Base-by-base conservation (phyloP, 352 stramenopile species). In the Blastocystis sp. region DNA sequence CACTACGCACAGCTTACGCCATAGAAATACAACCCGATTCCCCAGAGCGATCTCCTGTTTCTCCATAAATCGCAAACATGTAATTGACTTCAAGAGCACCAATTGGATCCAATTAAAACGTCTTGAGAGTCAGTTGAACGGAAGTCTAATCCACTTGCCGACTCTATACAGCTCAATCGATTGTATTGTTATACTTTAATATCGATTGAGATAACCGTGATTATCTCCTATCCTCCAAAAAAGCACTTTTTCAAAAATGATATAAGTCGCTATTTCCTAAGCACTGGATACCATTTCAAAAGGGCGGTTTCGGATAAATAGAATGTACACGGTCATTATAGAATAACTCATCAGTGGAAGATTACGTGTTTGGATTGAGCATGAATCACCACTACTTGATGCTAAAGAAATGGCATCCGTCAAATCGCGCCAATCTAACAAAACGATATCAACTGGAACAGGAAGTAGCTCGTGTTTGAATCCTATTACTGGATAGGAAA, bases 381-480 rank as follows among this genome's bases (percentile, higher is more conserved):
- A 63, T 81, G 16, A 81, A 81, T 65, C 70, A 81, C 43, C 70
- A 81, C 45, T 81, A 81, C 70, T 63, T 81, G 70, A 81, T 81
- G 70, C 70, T 81, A 43, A 81, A 81, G n/a, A 18, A 81, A 41
- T 81, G 70, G 70, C 70, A 81, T 64, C 70, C 70, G 9, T 45
- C 70, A 63, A 81, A 81, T 63, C 34, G 45, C 5, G 70, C 70
- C 9, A 81, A 81, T 65, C 70, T 81, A 8, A 81, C 70, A 39
- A 81, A 65, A n/a, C 20, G 34, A 34, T 81, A 81, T 39, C 20
- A 81, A 65, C 53, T 62, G 39, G 70, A 81, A 20, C 70, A 81
- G 37, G 70, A 81, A 54, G 70, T 81, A 47, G 16, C 8, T 81
- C 13, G 18, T 34, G 3, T 45, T 24, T 20, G 4, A 7, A 37